Evolutionary conservation across 1,284 basidiomycete species (phyloP).

Genomic region (Coriolopsis trogii): DNA sequence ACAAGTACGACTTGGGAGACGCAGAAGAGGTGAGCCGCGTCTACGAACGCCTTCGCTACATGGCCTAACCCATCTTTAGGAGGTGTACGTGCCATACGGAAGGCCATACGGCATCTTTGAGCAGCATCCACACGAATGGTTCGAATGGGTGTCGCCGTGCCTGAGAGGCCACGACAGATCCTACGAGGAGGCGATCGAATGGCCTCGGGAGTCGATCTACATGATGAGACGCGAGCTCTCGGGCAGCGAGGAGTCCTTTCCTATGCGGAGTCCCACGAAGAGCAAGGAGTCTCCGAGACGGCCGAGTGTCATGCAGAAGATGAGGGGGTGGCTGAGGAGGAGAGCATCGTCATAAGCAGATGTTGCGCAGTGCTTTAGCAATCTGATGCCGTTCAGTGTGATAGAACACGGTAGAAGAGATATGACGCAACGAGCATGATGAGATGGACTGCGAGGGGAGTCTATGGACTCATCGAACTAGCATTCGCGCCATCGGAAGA

Average conservation of each 20-base stretch:
- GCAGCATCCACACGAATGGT: conserved; percentile 17
- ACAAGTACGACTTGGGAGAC: not conserved
- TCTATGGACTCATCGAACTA: not conserved
- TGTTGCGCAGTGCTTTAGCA: too few species aligned
- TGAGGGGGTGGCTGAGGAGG: conserved; percentile 21
- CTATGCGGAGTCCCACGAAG: not conserved
- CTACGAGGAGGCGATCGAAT: conserved; percentile 2
- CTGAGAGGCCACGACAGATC: not conserved
- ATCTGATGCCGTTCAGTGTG: too few species aligned
- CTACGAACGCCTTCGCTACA: not conserved
- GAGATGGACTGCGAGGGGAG: not conserved
- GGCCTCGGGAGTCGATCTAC: conserved; percentile 10
- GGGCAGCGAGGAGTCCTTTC: conserved; percentile 7
- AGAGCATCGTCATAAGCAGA: conserved; percentile 17
- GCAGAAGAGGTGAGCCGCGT: conserved; percentile 8
- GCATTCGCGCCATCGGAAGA: conserved; percentile 51
- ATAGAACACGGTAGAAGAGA: too few species aligned
- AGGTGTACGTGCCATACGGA: conserved; percentile 13
- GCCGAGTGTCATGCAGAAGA: conserved; percentile 14
- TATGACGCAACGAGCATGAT: too few species aligned
- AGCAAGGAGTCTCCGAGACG: not conserved
- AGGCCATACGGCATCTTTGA: conserved; percentile 11
- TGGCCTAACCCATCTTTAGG: not conserved
- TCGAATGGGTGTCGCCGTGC: conserved; percentile 19
- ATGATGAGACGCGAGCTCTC: conserved; percentile 12